Evolutionary conservation across 371 early-diverging fungal species (phyloP), one percentile per base, ranked within the genome.

Genomic region (Zancudomyces culisetae): DNA sequence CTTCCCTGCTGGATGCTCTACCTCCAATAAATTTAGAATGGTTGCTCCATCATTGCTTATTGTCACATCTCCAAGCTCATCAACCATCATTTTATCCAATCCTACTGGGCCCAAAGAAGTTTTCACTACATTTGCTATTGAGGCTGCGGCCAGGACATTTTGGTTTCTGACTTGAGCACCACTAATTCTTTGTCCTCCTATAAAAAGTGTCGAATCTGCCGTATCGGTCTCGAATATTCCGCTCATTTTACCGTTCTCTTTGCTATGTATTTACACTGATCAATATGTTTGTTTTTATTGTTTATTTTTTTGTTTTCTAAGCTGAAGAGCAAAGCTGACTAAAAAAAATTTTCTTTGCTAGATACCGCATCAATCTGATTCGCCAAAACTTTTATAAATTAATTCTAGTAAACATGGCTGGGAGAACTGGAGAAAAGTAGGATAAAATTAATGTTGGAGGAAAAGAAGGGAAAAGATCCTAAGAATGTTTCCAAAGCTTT

Each of bases 21-120:
- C 90, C 64, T 98, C 96, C 56, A 99, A 77, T 46, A 94, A 75
- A 68, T 90, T 88, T 80, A 99, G 76, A 62, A 99, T 99, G 39
- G 99, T 99, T 20, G 99, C 99, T 55, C 99, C 99, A 71, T 99
- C 99, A 72, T 99, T 99, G 24, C 99, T 98, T 60, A 99, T 96
- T 15, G 98, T 90, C 28, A 94, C 91, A 49, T 85, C 74, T 49
- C 99, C 99, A 74, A 97, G 92, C 59, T 95, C 95, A 68, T 98
- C 98, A 21, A 99, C 94, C 58, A 98, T 76, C 99, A 99, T 99
- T 75, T 99, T 99, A 75, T 99, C 99, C 52, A 99, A 77, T 18
- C 99, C 99, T 49, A 98, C 94, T 19, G 99, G 98, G 12, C 99
- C 99, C 60, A 98, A 80, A 28, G 98, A 98, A 22, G 90, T 89